These are phyloP conservation scores for Russula virescens DNA, from an alignment of 768 basidiomycete genomes.

Conservation along the genomic window DNA sequence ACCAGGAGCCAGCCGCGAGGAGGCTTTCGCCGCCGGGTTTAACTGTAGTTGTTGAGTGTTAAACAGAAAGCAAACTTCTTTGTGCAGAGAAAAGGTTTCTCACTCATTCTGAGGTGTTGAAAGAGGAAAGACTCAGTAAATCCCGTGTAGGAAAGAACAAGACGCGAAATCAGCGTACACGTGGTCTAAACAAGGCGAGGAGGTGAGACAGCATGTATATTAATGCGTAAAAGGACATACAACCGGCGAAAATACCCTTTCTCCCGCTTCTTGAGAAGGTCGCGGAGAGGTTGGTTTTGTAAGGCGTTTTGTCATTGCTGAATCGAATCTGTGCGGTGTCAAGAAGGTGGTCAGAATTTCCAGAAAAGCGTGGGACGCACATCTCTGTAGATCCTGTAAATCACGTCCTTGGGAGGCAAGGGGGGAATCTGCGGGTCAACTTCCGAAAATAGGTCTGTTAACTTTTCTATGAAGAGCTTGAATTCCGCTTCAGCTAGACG, in stretches of 20 bases:
- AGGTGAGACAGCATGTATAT: background rate
- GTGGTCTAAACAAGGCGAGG: slow-evolving; percentile 43
- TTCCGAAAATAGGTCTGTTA: slow-evolving; percentile 61
- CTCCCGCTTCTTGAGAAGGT: slow-evolving; percentile 85
- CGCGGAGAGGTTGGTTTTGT: slow-evolving; percentile 77
- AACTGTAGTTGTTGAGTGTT: slow-evolving; percentile 38
- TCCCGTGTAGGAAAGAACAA: background rate
- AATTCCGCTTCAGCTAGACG: slow-evolving; percentile 83
- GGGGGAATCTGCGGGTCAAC: slow-evolving; percentile 82
- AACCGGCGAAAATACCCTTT: slow-evolving; percentile 85
- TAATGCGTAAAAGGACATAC: slow-evolving; percentile 41
- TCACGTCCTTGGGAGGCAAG: slow-evolving; percentile 85
- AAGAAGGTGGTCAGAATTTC: background rate
- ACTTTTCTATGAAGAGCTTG: slow-evolving; percentile 72
- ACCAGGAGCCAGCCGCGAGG: slow-evolving; percentile 78
- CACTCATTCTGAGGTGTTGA: slow-evolving; percentile 26
- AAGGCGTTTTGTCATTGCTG: slow-evolving; percentile 93
- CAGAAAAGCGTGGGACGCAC: slow-evolving; percentile 36
- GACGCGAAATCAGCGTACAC: slow-evolving; percentile 38
- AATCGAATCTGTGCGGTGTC: slow-evolving; percentile 61
- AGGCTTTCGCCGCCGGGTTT: slow-evolving; percentile 60
- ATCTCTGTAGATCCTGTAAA: slow-evolving; percentile 91
- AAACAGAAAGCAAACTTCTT: background rate
- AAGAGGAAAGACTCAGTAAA: background rate
- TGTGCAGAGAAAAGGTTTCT: slow-evolving; percentile 15